Base-by-base conservation (phyloP, 352 stramenopile species). In the Globisporangium spinosum region DNA sequence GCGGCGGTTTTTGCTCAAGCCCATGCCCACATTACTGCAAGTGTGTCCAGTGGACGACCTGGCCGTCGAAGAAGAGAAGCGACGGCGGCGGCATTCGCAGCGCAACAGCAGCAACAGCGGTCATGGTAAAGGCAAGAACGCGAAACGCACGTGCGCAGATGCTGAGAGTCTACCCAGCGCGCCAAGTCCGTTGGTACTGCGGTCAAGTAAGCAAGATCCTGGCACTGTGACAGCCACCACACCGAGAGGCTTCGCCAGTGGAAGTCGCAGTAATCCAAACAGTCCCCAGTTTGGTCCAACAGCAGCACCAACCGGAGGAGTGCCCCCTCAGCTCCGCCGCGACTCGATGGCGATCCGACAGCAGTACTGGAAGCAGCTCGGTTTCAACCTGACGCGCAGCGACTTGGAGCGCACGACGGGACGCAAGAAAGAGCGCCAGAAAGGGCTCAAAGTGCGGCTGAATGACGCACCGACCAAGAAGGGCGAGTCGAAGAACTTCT, bases 321-420 rank as follows among this genome's bases (percentile, higher is more conserved):
- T 51, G 32, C 4, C 38, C 20, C 57, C 62, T 43, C 71, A 80
- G 55, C 73, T 91, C 34, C 85, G 86, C 51, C 89, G 89, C 63
- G 89, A 96, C 71, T 90, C 82, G 23, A 89, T 90, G 68, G 84
- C 85, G 3, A 93, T 96, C 60, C 85, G 89, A 47, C 82, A 90
- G 69, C 82, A 94, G 69, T 96, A 96, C 69, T 93, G 83, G 89
- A 95, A 78, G 63, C 87, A 96, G 66, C 70, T 96, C 10, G 89
- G 89, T 34, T 83, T 96, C 43, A 93, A 78, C 75, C 57, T 91
- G 27, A 91, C 87, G 10, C 84, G 83, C n/a, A 85, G 81, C 29
- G 87, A 96, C 64, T 67, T 96, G 27, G 87, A 94, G 70, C 89
- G 90, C 60, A 89, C 83, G 40, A 93, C 83, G 0, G 83, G 83